Evolutionary conservation across 148 eudicot species (phyloP), one percentile per base, ranked within the genome.

Genomic region (Linanthus parryae): DNA sequence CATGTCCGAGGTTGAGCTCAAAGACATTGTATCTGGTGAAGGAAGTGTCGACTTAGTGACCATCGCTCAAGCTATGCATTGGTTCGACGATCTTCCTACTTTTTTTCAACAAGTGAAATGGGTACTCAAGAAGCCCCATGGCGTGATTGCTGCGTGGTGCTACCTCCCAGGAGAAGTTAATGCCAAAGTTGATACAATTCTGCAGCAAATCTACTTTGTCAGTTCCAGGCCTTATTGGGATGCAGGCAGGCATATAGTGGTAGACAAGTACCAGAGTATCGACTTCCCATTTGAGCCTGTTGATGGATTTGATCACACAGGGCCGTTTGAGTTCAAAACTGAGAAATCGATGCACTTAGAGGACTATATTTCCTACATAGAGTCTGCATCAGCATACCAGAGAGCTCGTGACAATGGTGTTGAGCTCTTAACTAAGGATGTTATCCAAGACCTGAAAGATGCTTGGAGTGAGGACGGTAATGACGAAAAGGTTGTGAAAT

Each of bases 61-160:
- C 18, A 34, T 88, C 10, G 94, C 82, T 22, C 94, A 84, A 74
- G 88, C 96, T 30, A 18, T 88, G 44, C 96, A 88, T 44, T 88
- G 96, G 96, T 81, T 88, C 19, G n/a, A n/a, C n/a, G 78, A 81
- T 48, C 81, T 71, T 18, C 80, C 81, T 1, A 59, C 54, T 1
- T 81, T 88, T 62, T 81, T 71, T 53, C 38, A 72, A 20, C 70
- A 59, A 24, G 88, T 74, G n/a, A 79, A 67, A 16, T 53, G 56
- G 57, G 66, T 73, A 26, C 72, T 88, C 7, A 88, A 79, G 51
- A 81, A 82, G 56, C 96, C 94, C 25, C 27, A 74, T 23, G 96
- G 96, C 8, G 75, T 84, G 24, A 61, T 88, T 3, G 89, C 94
- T 0, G 94, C 89, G 18, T 88, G 96, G 96, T 81, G 90, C 58